Base-by-base conservation (phyloP, 106 monocot genomes). In the Hemerocallis citrina region DNA sequence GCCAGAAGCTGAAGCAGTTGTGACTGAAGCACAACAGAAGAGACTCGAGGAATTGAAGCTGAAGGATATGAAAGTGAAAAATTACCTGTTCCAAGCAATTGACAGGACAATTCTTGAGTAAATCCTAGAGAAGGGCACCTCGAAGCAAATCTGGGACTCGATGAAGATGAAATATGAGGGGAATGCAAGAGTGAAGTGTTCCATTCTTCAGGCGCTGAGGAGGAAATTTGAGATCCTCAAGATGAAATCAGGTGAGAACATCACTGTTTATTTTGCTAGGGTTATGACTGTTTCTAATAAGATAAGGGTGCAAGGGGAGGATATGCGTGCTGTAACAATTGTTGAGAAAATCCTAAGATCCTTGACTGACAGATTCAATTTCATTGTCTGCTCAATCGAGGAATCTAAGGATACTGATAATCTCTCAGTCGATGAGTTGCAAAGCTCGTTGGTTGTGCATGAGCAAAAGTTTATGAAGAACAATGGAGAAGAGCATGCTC, bases 291-390 rank as follows among this genome's bases (percentile, higher is more conserved):
- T 47, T 19, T 9, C 47, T 6, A 52, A 52, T 52, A 21, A 52
- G 23, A 23, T 52, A 13, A 20, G 23, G 52, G 27, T 21, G 4
- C 4, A 52, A 24, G 52, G 52, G 2, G 52, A 52, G 52, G 13
- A 47, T 4, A 4, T 52, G 52, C 6, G 27, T 7, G 52, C 22
- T 24, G 22, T 52, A 7, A 21, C 22, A 7, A 25, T 52, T 3
- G 27, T 52, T 52, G 52, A 52, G n/a, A 23, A 52, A 52, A 27
- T 52, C 27, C 52, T 52, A 24, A 6, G 52, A 24, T 52, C 52
- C 4, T 7, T 52, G 52, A 52, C 23, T 3, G 2, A 20, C 22
- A 52, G 27, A 24, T 52, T 52, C 23, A 0, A 24, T 23, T 52
- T 24, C 27, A 13, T 52, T 52, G 52, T 52, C 6, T 21, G 22